A percentile compares a stretch with the other conserved stretches of the same genome.
These are phyloP conservation scores for Trichoderma brevicompactum DNA, from an alignment of 2,329 filamentous ascomycete species.

Conservation along the genomic window DNA sequence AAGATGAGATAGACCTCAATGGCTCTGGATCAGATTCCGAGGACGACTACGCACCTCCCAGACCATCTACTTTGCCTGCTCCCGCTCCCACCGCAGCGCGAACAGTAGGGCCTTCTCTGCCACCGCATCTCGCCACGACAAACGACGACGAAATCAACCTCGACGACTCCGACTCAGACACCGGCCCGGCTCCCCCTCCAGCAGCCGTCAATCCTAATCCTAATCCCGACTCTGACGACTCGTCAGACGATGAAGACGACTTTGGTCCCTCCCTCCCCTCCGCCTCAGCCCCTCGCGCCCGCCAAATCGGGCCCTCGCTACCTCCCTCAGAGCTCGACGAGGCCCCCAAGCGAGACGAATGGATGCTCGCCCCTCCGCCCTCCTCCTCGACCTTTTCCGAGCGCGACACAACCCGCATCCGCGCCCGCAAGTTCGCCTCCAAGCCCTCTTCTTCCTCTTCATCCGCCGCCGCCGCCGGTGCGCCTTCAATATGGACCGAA, in stretches of 20 bases:
- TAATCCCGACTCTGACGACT: slow-evolving; percentile 44
- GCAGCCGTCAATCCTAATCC: slow-evolving; percentile 41
- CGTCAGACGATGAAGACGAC: slow-evolving; percentile 49
- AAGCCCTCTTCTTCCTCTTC: slow-evolving; percentile 44
- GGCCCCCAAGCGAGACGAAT: slow-evolving; percentile 74
- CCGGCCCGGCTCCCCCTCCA: slow-evolving; percentile 46
- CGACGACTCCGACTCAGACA: slow-evolving; percentile 41
- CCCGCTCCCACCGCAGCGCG: slow-evolving; percentile 22
- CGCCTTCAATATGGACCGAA: slow-evolving; percentile 84
- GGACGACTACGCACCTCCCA: slow-evolving; percentile 47
- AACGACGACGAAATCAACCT: slow-evolving; percentile 48
- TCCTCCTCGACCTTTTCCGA: slow-evolving; percentile 58
- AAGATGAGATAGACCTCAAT: slow-evolving; percentile 53
- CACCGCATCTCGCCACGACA: slow-evolving; percentile 13
- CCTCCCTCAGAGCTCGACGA: slow-evolving; percentile 44
- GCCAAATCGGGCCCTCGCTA: slow-evolving; percentile 43
- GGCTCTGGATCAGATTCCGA: slow-evolving; percentile 45
- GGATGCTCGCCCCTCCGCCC: slow-evolving; percentile 76
- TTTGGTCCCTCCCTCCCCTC: slow-evolving; percentile 65
- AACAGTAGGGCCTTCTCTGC: slow-evolving; percentile 27
- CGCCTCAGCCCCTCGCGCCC: slow-evolving; percentile 54
- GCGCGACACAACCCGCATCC: slow-evolving; percentile 82
- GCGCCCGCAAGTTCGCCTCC: slow-evolving; percentile 80
- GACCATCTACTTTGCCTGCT: slow-evolving; percentile 18
- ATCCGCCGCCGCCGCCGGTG: slow-evolving; percentile 41